phyloP scores from a whole-genome alignment of 1,284 basidiomycete genomes.

The Bjerkandera adusta region DNA sequence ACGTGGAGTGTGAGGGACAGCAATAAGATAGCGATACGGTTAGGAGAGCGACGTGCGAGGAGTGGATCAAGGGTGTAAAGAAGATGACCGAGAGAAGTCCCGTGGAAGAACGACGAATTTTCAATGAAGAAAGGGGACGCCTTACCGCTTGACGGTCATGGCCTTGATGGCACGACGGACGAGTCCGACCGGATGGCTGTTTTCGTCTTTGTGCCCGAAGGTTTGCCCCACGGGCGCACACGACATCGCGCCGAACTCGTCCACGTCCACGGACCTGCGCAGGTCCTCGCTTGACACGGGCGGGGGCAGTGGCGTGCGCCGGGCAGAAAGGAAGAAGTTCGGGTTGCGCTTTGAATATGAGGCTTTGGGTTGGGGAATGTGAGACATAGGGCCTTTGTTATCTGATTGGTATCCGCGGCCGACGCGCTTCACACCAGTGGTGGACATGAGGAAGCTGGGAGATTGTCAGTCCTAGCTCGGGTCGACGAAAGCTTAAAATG shows the following conservation, averaged over 20 bases:
- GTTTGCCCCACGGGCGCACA: slow-evolving; percentile 2
- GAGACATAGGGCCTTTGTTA: slow-evolving; percentile 37
- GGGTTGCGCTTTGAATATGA: slow-evolving; percentile 36
- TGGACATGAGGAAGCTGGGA: slow-evolving; percentile 64
- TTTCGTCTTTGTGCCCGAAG: slow-evolving; percentile 41
- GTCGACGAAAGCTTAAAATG: background rate
- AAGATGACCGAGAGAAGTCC: slow-evolving; percentile 8
- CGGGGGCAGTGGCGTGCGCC: slow-evolving; percentile 60
- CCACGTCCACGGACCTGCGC: slow-evolving; percentile 25
- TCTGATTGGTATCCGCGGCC: slow-evolving; percentile 77
- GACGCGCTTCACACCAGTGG: slow-evolving; percentile 68
- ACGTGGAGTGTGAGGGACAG: slow-evolving; percentile 10
- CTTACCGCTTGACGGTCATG: slow-evolving; percentile 46
- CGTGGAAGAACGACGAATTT: slow-evolving; percentile 11
- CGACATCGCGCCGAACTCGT: slow-evolving; percentile 30
- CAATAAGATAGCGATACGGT: slow-evolving; percentile 13
- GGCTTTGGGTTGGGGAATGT: slow-evolving; percentile 23
- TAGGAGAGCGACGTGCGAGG: slow-evolving; percentile 7
- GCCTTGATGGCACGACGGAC: slow-evolving; percentile 68
- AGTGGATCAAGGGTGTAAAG: slow-evolving; percentile 6
- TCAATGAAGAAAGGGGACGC: slow-evolving; percentile 11
- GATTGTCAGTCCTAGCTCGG: background rate
- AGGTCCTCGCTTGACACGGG: slow-evolving; percentile 58
- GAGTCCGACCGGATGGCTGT: slow-evolving; percentile 47
- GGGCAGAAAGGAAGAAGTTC: slow-evolving; percentile 49